Base-by-base conservation (phyloP, 1,284 basidiomycete genomes). In the Coniferiporia weirii region DNA sequence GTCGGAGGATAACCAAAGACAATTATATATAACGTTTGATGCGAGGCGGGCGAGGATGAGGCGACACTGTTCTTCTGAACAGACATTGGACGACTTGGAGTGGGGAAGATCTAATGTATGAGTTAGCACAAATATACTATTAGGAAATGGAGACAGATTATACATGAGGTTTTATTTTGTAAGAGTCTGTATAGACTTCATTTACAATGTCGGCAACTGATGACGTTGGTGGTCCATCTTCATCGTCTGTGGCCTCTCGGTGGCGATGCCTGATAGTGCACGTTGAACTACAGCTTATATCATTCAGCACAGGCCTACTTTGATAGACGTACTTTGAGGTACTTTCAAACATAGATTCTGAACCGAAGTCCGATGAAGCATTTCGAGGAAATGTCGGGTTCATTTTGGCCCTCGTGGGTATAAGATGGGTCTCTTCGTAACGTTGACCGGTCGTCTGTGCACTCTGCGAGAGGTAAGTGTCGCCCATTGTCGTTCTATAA, bases 301-400 rank as follows among this genome's bases (percentile, higher is more conserved):
- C 36, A 19, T 46, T 12, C 9, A 5, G 15, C 52, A 40, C 10
- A 46, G 19, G 27, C 20, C 20, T 45, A 38, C 3, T 17, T 45
- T 35, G 9, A 22, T 17, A 47, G 27, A 67, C 75, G 20, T 52
- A 85, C 79, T 83, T 80, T 34, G 83, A 59, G 12, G 52, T 76
- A 61, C 79, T 87, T 68, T 89, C 81, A 64, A 90, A 89, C 87
- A 90, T 89, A 19, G 88, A 88, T 62, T 88, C 87, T 73, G 86
- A 83, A 1, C 86, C 88, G 71, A 88, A 89, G 61, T 87, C 85
- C 12, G 82, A 78, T 0, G 81, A 76, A 19, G 82, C 74, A 15
- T 80, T 79, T 52, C 83, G 78, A n/a, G 83, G 76, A 15, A 88
- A 74, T 5, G 79, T 77, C 54, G 84, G 78, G 67, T 84, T 88